A percentile compares a stretch with the other conserved stretches of the same genome.
phyloP scores from a whole-genome alignment of 192 early-diverging fungal species.

The Gryganskiella cystojenkinii region DNA sequence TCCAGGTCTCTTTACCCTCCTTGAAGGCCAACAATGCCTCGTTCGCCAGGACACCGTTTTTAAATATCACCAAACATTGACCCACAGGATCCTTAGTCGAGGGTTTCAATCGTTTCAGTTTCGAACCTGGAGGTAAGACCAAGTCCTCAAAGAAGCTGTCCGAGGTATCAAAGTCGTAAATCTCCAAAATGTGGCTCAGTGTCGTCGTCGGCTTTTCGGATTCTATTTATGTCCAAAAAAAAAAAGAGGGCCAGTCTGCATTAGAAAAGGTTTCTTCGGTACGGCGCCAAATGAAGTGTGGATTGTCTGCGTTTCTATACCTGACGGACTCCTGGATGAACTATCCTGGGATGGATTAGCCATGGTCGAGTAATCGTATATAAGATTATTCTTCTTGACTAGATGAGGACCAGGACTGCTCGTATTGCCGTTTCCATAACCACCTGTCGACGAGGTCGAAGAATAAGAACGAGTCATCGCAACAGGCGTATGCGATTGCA shows the following conservation, averaged over 20 bases:
- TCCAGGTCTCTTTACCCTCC: conserved; percentile 44
- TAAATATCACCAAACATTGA: conserved; percentile 39
- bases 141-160: conserved; percentile 36
- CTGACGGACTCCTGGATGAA: conserved; percentile 12
- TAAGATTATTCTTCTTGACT: conserved; percentile 32
- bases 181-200: conserved; percentile 43
- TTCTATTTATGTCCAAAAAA: conserved; percentile 6
- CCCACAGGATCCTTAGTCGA: conserved; percentile 9
- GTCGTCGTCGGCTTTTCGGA: conserved; percentile 16
- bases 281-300: too few relatives aligned
- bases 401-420: conserved; percentile 15
- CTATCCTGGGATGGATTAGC: conserved; percentile 19
- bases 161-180: conserved; percentile 28
- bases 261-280: too few relatives aligned
- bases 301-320: too few relatives aligned
- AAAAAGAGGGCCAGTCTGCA: too few relatives aligned
- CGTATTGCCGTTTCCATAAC: conserved; percentile 23
- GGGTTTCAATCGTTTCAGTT: conserved; percentile 20
- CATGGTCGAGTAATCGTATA: conserved; percentile 34
- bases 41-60: conserved; percentile 28
- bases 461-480: conserved; percentile 45
- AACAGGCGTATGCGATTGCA: conserved; percentile 15
- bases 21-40: conserved; percentile 40
- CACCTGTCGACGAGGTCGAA: conserved; percentile 30
- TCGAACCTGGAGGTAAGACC: conserved; percentile 24